A percentile compares a stretch with the other conserved stretches of the same genome.
These are phyloP conservation scores for Phylloporus sp. DNA, from an alignment of 768 basidiomycete genomes.

Conservation along the genomic window DNA sequence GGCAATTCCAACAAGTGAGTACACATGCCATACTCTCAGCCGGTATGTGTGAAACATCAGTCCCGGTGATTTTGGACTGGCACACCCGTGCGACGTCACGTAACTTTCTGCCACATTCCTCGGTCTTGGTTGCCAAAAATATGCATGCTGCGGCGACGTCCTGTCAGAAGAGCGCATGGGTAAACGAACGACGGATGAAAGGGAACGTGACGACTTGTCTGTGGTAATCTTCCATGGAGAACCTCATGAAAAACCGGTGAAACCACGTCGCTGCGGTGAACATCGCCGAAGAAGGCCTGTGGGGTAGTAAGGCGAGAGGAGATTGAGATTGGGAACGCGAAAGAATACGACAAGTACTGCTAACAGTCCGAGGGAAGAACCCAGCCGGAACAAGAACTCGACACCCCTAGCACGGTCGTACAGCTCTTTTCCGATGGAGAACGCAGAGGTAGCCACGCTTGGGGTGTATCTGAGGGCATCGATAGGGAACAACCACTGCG, in stretches of 20 bases:
- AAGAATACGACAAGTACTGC: slow-evolving; percentile 30
- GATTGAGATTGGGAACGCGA: slow-evolving; percentile 11
- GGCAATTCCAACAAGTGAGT: background rate
- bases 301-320: slow-evolving; percentile 8
- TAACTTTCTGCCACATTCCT: slow-evolving; percentile 83
- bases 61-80: slow-evolving; percentile 60
- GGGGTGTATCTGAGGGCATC: slow-evolving; percentile 58
- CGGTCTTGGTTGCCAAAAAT: slow-evolving; percentile 88
- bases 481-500: slow-evolving; percentile 74
- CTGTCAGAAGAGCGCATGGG: slow-evolving; percentile 35
- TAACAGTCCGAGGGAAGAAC: slow-evolving; percentile 72
- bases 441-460: slow-evolving; percentile 44
- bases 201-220: slow-evolving; percentile 45
- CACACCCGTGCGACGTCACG: slow-evolving; percentile 79
- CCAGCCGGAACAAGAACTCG: slow-evolving; percentile 82
- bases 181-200: slow-evolving; percentile 1
- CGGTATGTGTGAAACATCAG: slow-evolving; percentile 53
- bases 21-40: slow-evolving; percentile 61
- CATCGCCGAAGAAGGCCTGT: slow-evolving; percentile 75
- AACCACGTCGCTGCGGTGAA: slow-evolving; percentile 89
- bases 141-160: slow-evolving; percentile 83
- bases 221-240: slow-evolving; percentile 80
- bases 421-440: slow-evolving; percentile 59
- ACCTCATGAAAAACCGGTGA: slow-evolving; percentile 88
- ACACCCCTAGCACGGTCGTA: slow-evolving; percentile 79